Evolutionary conservation across 169 alveolate genomes (phyloP).

Genomic region (Toxoplasma gondii): DNA sequence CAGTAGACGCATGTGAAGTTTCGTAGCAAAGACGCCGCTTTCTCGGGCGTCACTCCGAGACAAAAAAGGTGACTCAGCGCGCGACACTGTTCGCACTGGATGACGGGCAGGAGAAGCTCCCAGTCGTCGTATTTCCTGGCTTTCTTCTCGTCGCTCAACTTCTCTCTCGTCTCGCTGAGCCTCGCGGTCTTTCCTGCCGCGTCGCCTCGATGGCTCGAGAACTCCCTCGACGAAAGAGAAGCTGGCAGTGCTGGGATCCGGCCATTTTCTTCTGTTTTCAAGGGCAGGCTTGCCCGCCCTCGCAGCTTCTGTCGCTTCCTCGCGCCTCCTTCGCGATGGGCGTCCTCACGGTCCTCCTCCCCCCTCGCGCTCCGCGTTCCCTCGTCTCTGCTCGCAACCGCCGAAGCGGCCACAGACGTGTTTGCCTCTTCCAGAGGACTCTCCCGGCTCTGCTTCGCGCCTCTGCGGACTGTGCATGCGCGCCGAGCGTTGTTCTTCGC

Average conservation of each 20-base stretch:
- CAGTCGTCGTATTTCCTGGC: background rate
- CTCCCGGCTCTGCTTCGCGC: background rate
- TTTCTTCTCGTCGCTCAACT: background rate
- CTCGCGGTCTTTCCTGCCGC: too few species aligned
- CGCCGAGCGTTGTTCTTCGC: too few species aligned
- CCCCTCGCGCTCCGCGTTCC: background rate
- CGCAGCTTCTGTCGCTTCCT: background rate
- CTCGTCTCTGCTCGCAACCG: background rate
- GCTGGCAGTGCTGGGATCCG: too few species aligned
- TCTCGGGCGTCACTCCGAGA: conserved; percentile 5
- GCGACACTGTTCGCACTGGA: conserved; percentile 47
- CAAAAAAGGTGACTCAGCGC: conserved; percentile 43
- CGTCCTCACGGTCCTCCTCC: background rate
- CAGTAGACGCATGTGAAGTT: conserved; percentile 53
- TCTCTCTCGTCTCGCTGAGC: too few species aligned
- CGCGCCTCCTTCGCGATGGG: background rate
- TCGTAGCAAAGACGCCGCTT: background rate
- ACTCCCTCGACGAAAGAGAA: too few species aligned
- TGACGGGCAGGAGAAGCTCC: conserved; percentile 35
- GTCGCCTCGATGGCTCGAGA: too few species aligned
- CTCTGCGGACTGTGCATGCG: too few species aligned
- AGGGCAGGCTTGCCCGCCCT: background rate
- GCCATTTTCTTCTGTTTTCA: background rate
- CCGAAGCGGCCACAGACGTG: too few species aligned
- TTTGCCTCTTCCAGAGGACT: background rate